phyloP scores from a whole-genome alignment of 2,329 filamentous ascomycete species.

The Botrytis elliptica region DNA sequence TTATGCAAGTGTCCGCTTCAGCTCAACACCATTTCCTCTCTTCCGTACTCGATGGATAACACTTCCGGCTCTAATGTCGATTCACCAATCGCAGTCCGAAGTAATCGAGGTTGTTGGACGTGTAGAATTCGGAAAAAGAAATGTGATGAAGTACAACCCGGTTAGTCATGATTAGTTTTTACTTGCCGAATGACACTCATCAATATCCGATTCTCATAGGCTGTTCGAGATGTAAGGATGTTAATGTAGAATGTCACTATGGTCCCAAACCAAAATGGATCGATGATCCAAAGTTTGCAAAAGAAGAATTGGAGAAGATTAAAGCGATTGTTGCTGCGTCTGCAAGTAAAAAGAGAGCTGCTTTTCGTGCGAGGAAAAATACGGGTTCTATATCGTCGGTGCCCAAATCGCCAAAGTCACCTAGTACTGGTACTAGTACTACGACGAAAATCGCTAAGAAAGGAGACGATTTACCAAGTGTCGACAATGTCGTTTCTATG shows the following conservation, averaged over 20 bases:
- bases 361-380: constrained; percentile 13
- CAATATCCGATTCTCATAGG: neutral
- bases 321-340: constrained; percentile 17
- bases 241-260: constrained; percentile 55
- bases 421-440: neutral
- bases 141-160: constrained; percentile 61
- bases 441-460: neutral
- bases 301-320: constrained; percentile 6
- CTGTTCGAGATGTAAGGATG: constrained; percentile 53
- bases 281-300: constrained; percentile 21
- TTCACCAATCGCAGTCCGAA: constrained; percentile 21
- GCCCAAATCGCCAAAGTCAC: neutral
- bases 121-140: constrained; percentile 64
- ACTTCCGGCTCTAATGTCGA: neutral
- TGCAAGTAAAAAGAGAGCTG: constrained; percentile 16
- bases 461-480: neutral
- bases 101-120: constrained; percentile 56
- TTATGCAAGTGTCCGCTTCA: constrained; percentile 5
- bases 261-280: constrained; percentile 40
- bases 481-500: neutral
- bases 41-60: constrained; percentile 1
- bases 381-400: neutral
- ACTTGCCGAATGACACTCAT: neutral
- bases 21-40: neutral
- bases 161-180: constrained; percentile 38